These are phyloP conservation scores for Camelina sativa DNA, from an alignment of 345 rosid genomes.

Conservation along the genomic window DNA sequence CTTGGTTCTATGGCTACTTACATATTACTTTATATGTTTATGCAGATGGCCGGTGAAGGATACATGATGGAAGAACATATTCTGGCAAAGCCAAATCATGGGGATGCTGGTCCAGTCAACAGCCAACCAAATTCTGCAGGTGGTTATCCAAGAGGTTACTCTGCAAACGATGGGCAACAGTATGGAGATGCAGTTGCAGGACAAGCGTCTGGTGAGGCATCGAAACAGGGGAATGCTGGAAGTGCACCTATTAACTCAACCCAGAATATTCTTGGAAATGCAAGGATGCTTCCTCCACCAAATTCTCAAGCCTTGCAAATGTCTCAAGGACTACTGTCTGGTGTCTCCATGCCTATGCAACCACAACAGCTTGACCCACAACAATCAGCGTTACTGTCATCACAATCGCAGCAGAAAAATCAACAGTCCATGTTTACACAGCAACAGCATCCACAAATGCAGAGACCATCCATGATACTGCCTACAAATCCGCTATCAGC, in stretches of 20 bases:
- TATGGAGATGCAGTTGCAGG: constrained; percentile 61
- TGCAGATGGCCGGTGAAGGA: constrained; percentile 82
- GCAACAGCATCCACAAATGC: constrained; percentile 75
- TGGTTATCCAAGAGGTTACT: constrained; percentile 57
- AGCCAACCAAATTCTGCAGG: constrained; percentile 59
- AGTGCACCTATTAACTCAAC: constrained; percentile 54
- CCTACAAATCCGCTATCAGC: constrained; percentile 65
- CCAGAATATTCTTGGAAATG: constrained; percentile 55
- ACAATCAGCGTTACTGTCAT: constrained; percentile 53
- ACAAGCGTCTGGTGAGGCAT: constrained; percentile 60
- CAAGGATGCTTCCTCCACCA: constrained; percentile 78
- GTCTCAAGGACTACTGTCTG: constrained; percentile 71
- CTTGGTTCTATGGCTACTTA: constrained; percentile 11
- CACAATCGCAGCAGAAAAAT: constrained; percentile 51
- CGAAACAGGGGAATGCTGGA: constrained; percentile 54
- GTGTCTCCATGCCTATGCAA: constrained; percentile 70
- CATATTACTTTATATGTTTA: constrained; percentile 25
- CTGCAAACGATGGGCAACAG: constrained; percentile 60
- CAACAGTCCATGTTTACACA: constrained; percentile 63
- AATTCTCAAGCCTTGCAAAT: constrained; percentile 73
- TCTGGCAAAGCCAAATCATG: constrained; percentile 56
- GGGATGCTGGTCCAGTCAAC: constrained; percentile 50
- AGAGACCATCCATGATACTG: constrained; percentile 70
- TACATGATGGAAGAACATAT: constrained; percentile 58
- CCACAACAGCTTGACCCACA: constrained; percentile 67